Base-by-base conservation (phyloP, 805 yeast species). In the Kazachstania kunashirensis region DNA sequence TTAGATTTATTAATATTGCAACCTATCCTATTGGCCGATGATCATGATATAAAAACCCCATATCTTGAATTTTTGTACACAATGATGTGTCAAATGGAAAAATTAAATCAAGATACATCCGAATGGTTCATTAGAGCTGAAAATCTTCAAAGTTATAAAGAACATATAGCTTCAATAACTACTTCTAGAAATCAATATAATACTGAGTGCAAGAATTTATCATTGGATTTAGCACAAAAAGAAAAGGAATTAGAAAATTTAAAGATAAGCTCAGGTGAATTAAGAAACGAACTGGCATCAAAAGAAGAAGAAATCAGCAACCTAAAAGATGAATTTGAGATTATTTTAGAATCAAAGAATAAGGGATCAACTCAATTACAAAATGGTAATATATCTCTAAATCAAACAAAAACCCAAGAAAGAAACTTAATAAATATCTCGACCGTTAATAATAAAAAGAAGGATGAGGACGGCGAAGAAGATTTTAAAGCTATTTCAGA, bases 11-110 rank as follows among this genome's bases (percentile, higher is more conserved):
- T 84, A 30, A 63, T 86, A 38, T 67, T 86, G 42, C 92, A 84
- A 52, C 95, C 96, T 7, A 88, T 88, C 38, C 63, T 85, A 37
- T 65, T 85, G 40, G 94, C 92, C 12, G 95, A 85, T 61, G 95
- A 85, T 53, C 72, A 73, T 52, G 79, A 80, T 33, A 77, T 84
- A 35, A 79, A 81, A 51, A 84, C 95, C 0, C 96, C 96, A 2
- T 86, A 86, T 55, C 65, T 88, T 54, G 96, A 88, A 61, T 84
- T 83, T 46, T 63, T 84, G 39, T 88, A 84, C 54, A 83, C 95
- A 2, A 71, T 75, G 37, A 64, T 80, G 65, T 74, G 81, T 44
- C 86, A 80, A 53, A 69, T 65, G 37, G 67, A 63, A 34, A 67
- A 65, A 39, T 60, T 71, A 38, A 77, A 76, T 43, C 42, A 45